Evolutionary conservation across 331 rosid genomes (phyloP).

Genomic region (Malus hybrid): DNA sequence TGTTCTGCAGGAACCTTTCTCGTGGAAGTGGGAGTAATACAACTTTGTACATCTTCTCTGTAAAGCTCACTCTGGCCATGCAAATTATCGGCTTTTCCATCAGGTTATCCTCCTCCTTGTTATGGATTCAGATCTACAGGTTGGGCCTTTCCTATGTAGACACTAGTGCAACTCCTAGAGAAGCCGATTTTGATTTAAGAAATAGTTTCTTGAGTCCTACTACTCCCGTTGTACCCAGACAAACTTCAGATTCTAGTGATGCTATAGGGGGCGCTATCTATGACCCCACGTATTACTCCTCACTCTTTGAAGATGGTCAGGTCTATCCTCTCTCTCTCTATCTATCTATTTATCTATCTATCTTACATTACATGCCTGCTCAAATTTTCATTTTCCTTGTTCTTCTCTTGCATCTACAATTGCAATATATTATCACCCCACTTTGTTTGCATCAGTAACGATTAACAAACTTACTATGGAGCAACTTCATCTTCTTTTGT

Average conservation of each 20-base stretch:
- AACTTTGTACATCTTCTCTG: conserved; percentile 52
- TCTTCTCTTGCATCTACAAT: not conserved
- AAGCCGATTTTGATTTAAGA: conserved; percentile 64
- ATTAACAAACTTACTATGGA: not conserved
- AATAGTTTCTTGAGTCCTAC: conserved; percentile 82
- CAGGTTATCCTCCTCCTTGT: conserved; percentile 69
- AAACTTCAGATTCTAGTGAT: conserved; percentile 70
- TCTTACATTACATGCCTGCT: conserved; percentile 1
- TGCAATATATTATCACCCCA: not conserved
- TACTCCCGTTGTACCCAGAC: conserved; percentile 58
- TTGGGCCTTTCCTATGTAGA: conserved; percentile 72
- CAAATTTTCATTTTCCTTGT: conserved; percentile 4
- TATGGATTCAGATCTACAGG: conserved; percentile 99
- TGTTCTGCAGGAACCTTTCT: conserved; percentile 68
- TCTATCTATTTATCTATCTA: not conserved
- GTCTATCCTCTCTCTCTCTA: not conserved
- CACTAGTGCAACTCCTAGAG: conserved; percentile 37
- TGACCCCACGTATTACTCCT: conserved; percentile 75
- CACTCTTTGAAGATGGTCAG: conserved; percentile 79
- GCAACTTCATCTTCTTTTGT: not conserved
- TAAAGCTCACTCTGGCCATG: conserved; percentile 82
- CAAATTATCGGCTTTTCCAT: conserved; percentile 66
- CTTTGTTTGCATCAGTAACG: not conserved
- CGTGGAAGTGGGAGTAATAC: conserved; percentile 30
- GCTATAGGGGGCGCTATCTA: conserved; percentile 90